A percentile compares a stretch with the other conserved stretches of the same genome.
Conservation (phyloP, 176 grass and related monocot species). For the Hyparrhenia diplandra region DNA sequence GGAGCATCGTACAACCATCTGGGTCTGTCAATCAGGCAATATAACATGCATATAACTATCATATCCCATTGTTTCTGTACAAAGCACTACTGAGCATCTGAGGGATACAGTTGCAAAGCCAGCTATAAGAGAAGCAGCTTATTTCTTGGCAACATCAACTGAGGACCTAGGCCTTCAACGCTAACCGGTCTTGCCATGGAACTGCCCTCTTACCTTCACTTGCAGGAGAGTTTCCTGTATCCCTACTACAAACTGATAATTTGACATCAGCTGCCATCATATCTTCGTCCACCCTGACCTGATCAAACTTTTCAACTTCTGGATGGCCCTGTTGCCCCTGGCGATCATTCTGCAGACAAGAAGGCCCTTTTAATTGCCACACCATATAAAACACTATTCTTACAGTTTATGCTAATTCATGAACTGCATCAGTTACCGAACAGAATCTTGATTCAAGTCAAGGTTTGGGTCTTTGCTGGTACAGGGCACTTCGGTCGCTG, state of each 20-base stretch:
- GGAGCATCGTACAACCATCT: background rate
- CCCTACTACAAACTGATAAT: conserved; percentile 47
- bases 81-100: conserved; percentile 10
- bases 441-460: conserved; percentile 52
- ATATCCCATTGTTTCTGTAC: conserved; percentile 32
- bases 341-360: conserved; percentile 43
- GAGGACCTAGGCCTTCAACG: conserved; percentile 42
- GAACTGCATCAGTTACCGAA: conserved; percentile 31
- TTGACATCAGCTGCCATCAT: conserved; percentile 16
- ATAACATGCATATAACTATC: conserved; percentile 18
- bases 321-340: conserved; percentile 8
- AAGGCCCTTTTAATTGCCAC: background rate
- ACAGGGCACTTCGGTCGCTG: conserved; percentile 26
- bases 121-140: background rate
- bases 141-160: background rate
- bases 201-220: conserved; percentile 62
- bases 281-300: conserved; percentile 30
- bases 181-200: conserved; percentile 69
- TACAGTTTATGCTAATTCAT: background rate
- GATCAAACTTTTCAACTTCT: conserved; percentile 14
- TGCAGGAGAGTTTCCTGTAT: conserved; percentile 38
- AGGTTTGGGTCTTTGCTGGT: conserved; percentile 35
- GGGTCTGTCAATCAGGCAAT: background rate
- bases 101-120: background rate
- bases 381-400: background rate